Evolutionary conservation across 805 yeast genomes (phyloP).

Genomic region (Saccharomycopsis fermentans): DNA sequence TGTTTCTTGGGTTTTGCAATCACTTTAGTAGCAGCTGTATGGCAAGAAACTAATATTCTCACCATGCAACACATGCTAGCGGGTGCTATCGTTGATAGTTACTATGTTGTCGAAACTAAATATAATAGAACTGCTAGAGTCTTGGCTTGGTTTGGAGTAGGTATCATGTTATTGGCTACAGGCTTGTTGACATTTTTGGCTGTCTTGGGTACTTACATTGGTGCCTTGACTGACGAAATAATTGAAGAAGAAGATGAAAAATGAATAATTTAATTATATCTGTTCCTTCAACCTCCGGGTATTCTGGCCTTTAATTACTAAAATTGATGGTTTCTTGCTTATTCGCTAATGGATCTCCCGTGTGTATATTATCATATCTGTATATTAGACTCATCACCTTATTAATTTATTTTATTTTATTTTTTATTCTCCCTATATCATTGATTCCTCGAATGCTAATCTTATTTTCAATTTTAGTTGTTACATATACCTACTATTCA

Average conservation of each 20-base stretch:
- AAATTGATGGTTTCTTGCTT: no score
- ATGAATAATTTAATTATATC: neutral
- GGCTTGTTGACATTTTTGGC: conserved; percentile 15
- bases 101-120: conserved; percentile 11
- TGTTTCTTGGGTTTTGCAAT: conserved; percentile 18
- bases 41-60: conserved; percentile 19
- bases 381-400: neutral
- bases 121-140: conserved; percentile 16
- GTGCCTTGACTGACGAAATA: conserved; percentile 11
- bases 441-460: neutral
- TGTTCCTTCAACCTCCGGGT: neutral
- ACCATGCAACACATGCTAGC: conserved; percentile 16
- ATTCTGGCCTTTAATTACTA: no score
- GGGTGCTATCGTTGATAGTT: conserved; percentile 12
- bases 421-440: neutral
- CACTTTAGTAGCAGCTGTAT: conserved; percentile 18
- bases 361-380: neutral
- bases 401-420: neutral
- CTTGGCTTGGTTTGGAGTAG: conserved; percentile 19
- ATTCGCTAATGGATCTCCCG: no score
- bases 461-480: neutral
- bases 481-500: neutral
- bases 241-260: conserved; percentile 14
- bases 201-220: conserved; percentile 12
- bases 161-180: conserved; percentile 15